Evolutionary conservation across 768 basidiomycete genomes (phyloP).

Genomic region (Auricularia auricula-judae): DNA sequence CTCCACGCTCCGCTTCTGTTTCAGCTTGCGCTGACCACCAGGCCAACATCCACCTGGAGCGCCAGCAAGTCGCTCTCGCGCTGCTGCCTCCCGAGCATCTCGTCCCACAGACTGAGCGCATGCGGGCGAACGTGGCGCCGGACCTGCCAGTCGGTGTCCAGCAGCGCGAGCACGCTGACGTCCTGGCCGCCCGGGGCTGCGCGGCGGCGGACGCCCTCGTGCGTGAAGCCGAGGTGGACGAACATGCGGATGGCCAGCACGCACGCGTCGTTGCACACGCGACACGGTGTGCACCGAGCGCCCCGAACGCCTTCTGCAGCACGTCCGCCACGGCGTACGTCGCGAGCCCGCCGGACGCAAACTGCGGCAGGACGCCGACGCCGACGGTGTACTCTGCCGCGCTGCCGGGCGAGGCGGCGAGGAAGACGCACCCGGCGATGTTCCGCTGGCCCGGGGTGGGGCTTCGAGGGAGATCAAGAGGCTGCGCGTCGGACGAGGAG

Average conservation of each 20-base stretch:
- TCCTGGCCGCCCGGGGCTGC: slow-evolving; percentile 34
- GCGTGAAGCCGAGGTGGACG: slow-evolving; percentile 32
- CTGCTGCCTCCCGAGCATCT: slow-evolving; percentile 47
- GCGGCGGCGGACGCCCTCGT: slow-evolving; percentile 49
- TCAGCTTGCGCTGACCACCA: too few relatives aligned
- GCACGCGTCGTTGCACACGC: slow-evolving; percentile 13
- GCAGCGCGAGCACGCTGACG: slow-evolving; percentile 45
- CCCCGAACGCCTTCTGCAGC: slow-evolving; percentile 26
- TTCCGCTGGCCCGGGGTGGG: slow-evolving; percentile 1
- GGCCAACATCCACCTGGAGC: too few relatives aligned
- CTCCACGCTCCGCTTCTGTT: too few relatives aligned
- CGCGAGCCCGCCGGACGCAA: slow-evolving; percentile 29
- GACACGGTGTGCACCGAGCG: too few relatives aligned
- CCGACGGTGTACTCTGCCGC: background rate
- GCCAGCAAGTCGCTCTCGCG: slow-evolving; percentile 6
- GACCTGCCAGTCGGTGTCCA: slow-evolving; percentile 51
- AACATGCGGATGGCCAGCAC: slow-evolving; percentile 27
- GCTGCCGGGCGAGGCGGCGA: too few relatives aligned
- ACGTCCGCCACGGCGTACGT: slow-evolving; percentile 34
- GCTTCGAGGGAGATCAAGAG: too few relatives aligned
- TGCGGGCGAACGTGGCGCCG: slow-evolving; percentile 16
- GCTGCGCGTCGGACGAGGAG: too few relatives aligned
- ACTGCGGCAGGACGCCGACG: background rate
- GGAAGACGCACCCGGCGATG: too few relatives aligned
- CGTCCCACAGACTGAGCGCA: slow-evolving; percentile 45